A percentile compares a stretch with the other conserved stretches of the same genome.
These are phyloP conservation scores for Pisolithus orientalis DNA, from an alignment of 768 basidiomycete species.

Conservation along the genomic window DNA sequence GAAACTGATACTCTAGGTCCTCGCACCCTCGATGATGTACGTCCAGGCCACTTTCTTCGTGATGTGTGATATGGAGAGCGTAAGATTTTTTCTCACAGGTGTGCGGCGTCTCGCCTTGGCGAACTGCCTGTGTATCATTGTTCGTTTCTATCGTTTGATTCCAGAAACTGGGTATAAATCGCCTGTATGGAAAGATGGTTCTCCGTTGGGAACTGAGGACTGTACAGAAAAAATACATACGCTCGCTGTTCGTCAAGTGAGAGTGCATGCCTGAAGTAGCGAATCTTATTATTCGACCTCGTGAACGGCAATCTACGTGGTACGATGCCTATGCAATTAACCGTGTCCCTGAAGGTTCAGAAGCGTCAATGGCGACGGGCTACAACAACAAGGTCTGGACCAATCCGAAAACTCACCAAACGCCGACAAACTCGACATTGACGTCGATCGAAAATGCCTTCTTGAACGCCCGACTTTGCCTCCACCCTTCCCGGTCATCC, in stretches of 20 bases:
- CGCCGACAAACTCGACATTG: constrained; percentile 66
- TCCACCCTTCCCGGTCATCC: constrained; percentile 54
- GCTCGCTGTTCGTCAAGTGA: constrained; percentile 56
- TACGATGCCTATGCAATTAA: constrained; percentile 61
- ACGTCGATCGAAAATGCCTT: constrained; percentile 70
- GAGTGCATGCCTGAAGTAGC: constrained; percentile 64
- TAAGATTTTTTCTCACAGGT: constrained; percentile 18
- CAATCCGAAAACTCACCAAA: constrained; percentile 44
- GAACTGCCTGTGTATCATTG: constrained; percentile 33
- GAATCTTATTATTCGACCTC: constrained; percentile 50
- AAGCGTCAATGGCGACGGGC: neutral
- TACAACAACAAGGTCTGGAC: neutral
- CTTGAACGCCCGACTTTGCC: constrained; percentile 62
- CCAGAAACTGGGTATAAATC: constrained; percentile 29
- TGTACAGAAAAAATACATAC: constrained; percentile 29
- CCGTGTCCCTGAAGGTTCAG: constrained; percentile 52
- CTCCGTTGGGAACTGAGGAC: constrained; percentile 27
- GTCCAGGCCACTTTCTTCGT: no score
- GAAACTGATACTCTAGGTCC: constrained; percentile 37
- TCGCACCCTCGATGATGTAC: neutral
- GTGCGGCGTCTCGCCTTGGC: constrained; percentile 44
- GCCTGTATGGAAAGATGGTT: constrained; percentile 10
- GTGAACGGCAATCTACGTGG: constrained; percentile 64
- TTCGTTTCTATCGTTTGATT: constrained; percentile 38
- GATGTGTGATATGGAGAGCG: no score